phyloP scores from a whole-genome alignment of 2,329 filamentous ascomycete genomes.

The Cryphonectria parasitica region DNA sequence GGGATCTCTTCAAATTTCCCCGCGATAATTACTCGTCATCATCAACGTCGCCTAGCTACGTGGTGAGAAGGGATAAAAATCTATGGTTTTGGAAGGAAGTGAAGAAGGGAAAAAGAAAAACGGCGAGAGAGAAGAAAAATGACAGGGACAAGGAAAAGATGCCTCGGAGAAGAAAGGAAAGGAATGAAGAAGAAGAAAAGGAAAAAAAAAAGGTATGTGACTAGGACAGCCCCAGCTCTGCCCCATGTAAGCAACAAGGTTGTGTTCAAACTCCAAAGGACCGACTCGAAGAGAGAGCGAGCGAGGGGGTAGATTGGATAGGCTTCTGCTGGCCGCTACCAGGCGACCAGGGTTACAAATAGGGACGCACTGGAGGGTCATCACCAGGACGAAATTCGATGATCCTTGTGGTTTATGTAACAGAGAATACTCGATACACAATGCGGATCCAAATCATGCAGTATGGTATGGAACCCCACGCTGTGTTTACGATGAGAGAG shows the following conservation, averaged over 20 bases:
- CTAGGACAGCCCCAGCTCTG: not conserved
- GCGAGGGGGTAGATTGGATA: not conserved
- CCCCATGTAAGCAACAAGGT: slow-evolving; percentile 6
- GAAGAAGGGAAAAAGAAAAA: not conserved
- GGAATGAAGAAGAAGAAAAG: not conserved
- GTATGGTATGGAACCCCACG: not conserved
- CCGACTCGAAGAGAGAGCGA: not conserved
- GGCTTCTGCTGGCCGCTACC: not conserved
- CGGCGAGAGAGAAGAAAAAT: not conserved
- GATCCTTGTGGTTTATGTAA: slow-evolving; percentile 1
- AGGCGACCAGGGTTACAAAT: not conserved
- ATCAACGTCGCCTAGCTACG: not conserved
- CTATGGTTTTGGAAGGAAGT: not conserved
- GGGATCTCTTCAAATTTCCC: not conserved
- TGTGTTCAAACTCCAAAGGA: not conserved
- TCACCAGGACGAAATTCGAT: not conserved
- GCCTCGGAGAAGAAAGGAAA: not conserved
- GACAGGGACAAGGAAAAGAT: not conserved
- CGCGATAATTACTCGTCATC: not conserved
- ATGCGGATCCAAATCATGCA: not conserved
- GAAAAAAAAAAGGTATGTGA: not conserved
- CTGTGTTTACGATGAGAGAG: not conserved
- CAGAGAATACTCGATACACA: not conserved
- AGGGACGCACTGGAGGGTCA: not conserved
- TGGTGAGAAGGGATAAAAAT: not conserved